These are phyloP conservation scores for Leucocoprinus birnbaumii DNA, from an alignment of 768 basidiomycete species.

Conservation along the genomic window DNA sequence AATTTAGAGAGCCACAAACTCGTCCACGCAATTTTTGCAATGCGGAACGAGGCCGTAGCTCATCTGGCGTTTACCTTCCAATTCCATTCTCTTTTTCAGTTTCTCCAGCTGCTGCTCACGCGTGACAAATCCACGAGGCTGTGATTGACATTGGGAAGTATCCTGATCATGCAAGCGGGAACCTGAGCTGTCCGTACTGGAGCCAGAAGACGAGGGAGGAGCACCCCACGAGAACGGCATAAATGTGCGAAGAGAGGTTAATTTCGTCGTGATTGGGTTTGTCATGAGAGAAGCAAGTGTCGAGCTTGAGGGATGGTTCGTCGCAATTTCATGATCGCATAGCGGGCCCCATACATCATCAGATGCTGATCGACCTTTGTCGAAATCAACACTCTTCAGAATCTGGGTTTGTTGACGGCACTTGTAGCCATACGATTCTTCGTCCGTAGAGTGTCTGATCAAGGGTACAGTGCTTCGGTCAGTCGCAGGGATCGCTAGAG, in stretches of 20 bases:
- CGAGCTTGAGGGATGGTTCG: conserved; percentile 18
- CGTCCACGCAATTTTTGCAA: conserved; percentile 37
- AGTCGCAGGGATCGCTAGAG: conserved; percentile 32
- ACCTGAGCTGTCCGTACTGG: not conserved
- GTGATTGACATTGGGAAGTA: not conserved
- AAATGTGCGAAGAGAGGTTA: conserved; percentile 62
- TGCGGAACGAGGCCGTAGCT: conserved; percentile 24
- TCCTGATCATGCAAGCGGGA: conserved; percentile 4
- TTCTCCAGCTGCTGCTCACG: conserved; percentile 67
- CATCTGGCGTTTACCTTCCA: conserved; percentile 28
- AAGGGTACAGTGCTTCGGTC: conserved; percentile 25
- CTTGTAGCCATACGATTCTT: conserved; percentile 15
- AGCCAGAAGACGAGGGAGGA: conserved; percentile 14
- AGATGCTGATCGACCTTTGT: not conserved
- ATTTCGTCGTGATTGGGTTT: conserved; percentile 51
- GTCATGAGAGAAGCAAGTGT: conserved; percentile 46
- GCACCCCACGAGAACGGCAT: conserved; percentile 49
- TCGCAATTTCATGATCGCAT: conserved; percentile 5
- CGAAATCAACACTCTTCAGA: conserved; percentile 36
- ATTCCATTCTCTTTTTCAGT: conserved; percentile 52
- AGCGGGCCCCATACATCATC: not conserved
- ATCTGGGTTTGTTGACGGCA: conserved; percentile 20
- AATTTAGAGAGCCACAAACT: conserved; percentile 34
- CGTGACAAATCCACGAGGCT: conserved; percentile 45
- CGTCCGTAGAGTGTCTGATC: conserved; percentile 35